These are phyloP conservation scores for Macrophomina tecta DNA, from an alignment of 2,329 filamentous ascomycete species.

Conservation along the genomic window DNA sequence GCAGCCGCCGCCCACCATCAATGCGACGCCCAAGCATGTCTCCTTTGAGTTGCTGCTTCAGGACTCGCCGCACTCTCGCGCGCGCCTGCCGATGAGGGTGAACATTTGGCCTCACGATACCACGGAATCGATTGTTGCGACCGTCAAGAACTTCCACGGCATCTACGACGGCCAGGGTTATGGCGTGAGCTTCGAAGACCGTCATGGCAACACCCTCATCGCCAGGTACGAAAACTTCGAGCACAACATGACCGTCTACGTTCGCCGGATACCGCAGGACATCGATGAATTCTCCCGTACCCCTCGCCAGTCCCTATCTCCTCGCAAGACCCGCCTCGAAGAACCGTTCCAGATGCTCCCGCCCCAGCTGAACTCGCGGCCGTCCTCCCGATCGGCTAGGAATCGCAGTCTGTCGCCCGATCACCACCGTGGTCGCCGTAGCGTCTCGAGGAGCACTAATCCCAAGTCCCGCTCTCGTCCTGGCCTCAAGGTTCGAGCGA, in stretches of 20 bases:
- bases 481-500: constrained; percentile 69
- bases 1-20: constrained; percentile 34
- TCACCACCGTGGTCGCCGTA: constrained; percentile 73
- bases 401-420: constrained; percentile 81
- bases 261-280: constrained; percentile 74
- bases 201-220: constrained; percentile 87
- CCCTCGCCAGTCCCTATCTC: constrained; percentile 55
- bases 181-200: constrained; percentile 95
- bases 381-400: constrained; percentile 72
- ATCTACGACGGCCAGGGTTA: constrained; percentile 70
- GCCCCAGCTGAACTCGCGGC: constrained; percentile 68
- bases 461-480: constrained; percentile 65
- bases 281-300: constrained; percentile 53
- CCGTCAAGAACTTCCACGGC: constrained; percentile 98
- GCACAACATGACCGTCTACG: constrained; percentile 91
- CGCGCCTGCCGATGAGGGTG: constrained; percentile 81
- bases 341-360: constrained; percentile 70
- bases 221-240: constrained; percentile 94
- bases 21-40: constrained; percentile 68
- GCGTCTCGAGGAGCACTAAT: constrained; percentile 74
- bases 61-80: constrained; percentile 70
- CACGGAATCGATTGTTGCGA: constrained; percentile 96
- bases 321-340: constrained; percentile 64
- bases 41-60: constrained; percentile 78
- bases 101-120: constrained; percentile 96